Conservation (phyloP, 768 basidiomycete species). For the Scleroderma citrinum region DNA sequence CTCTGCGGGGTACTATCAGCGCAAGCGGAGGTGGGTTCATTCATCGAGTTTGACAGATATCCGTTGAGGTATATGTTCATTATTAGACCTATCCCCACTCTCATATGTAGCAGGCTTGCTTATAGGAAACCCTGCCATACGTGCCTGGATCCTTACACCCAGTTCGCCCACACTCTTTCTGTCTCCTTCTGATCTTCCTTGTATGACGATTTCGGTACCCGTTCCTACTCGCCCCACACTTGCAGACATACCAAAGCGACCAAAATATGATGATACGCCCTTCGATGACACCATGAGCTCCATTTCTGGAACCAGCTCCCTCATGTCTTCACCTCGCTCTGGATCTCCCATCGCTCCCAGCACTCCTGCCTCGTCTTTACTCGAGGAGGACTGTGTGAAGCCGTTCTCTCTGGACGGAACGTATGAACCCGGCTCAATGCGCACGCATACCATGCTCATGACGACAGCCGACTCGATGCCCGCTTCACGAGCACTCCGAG, state of each 20-base stretch:
- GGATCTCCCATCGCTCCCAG: conserved; percentile 41
- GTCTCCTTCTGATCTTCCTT: not conserved
- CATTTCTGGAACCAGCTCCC: conserved; percentile 14
- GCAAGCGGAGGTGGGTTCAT: conserved; percentile 63
- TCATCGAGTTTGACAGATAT: not conserved
- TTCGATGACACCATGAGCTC: conserved; percentile 1
- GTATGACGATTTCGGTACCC: not conserved
- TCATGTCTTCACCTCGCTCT: conserved; percentile 30
- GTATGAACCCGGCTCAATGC: not conserved
- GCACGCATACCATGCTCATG: conserved; percentile 27
- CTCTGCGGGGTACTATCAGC: conserved; percentile 77
- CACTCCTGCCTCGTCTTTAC: conserved; percentile 23
- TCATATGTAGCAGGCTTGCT: conserved; percentile 80
- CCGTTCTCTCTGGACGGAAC: not conserved
- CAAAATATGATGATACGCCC: not conserved
- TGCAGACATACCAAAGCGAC: not conserved
- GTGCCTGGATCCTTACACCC: conserved; percentile 50
- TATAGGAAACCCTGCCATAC: conserved; percentile 74
- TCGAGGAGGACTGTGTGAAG: conserved; percentile 15
- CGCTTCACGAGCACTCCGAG: conserved; percentile 46
- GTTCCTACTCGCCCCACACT: conserved; percentile 7
- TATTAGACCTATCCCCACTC: conserved; percentile 67
- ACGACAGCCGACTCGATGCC: not conserved
- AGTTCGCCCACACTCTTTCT: not conserved
- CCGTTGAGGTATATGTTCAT: not conserved